Base-by-base conservation (phyloP, 768 basidiomycete species). In the Lentinula sp. region DNA sequence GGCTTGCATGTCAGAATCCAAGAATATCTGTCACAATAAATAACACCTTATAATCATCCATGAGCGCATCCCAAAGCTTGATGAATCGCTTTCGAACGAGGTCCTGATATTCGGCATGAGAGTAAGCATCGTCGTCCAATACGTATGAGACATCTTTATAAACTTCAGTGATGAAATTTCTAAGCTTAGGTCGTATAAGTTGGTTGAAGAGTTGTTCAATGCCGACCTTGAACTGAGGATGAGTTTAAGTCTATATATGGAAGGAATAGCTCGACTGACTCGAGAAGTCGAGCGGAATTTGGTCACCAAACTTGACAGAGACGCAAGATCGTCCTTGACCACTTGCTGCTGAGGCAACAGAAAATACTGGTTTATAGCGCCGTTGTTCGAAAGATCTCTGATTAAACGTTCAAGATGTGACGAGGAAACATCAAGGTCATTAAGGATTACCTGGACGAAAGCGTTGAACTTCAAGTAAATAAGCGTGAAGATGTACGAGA, bases 201-300 rank as follows among this genome's bases (percentile, higher is more conserved):
- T 98, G 96, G 67, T 95, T 98, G 78, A 98, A 98, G 40, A 98
- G 78, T 66, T 96, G 93, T 66, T 99, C 97, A 31, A 97, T 77
- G 15, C 95, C 93, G 2, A 82, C 77, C 93, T 95, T 50, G 3
- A 21, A 58, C 32, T 2, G 50, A 60, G 8, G 11, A 62, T 39
- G 39, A 54, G 52, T 2, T 6, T 32, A 21, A 16, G 37, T 39
- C 32, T 5, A 16, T 32, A 53, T 49, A 37, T 23, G 18, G 13
- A 40, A 56, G 23, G 23, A 34, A 55, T 1, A 61, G 62, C 42
- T 39, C 21, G 28, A 65, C 79, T 61, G 70, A 93, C 95, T 71
- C 88, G 86, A 54, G 93, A 76, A 1, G 86, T 84, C 1, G 85
- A 80, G 45, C 87, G 82, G 71, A 97, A 86, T 67, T 87, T 88